Base-by-base conservation (phyloP, 139 green algal genomes). In the Trebouxia sp. region DNA sequence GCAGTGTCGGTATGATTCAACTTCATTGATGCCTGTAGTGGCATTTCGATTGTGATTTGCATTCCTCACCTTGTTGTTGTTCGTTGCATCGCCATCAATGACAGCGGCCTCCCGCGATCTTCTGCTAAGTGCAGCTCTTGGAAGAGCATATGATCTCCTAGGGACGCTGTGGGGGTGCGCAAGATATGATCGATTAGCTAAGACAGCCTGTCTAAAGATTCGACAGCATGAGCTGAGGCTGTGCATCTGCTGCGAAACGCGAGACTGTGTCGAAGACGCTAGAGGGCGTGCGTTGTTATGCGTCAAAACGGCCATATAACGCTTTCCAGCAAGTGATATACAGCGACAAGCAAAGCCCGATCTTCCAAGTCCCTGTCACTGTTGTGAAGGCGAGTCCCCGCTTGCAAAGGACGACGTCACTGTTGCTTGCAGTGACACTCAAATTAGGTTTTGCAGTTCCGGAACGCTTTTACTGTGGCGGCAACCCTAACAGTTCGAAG, bases 401-500 rank as follows among this genome's bases (percentile, higher is more conserved):
- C n/a, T n/a, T n/a, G n/a, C n/a, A n/a, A n/a, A n/a, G n/a, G n/a
- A n/a, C n/a, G n/a, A n/a, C n/a, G n/a, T n/a, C n/a, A n/a, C n/a
- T n/a, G n/a, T n/a, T n/a, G n/a, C n/a, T n/a, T n/a, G n/a, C n/a
- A n/a, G n/a, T 26, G 55, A 65, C 55, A 65, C 55, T n/a, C 55
- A 65, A 5, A 38, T 15, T 37, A 37, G 37, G 35, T 35, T 35
- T 42, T 72, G 37, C 28, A 9, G 3, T 43, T 72, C 62, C 62
- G 62, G 20, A n/a, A 72, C 62, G 62, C 62, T 11, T 28, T 45
- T 45, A 7, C 5, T 45, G 62, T 72, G 62, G 62, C 62, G 62
- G 62, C 58, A 72, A 45, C 35, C 62, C 62, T 72, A 72, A 22
- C 53, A n/a, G n/a, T n/a, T n/a, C n/a, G n/a, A n/a, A n/a, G n/a